These are phyloP conservation scores for Phaffia australis DNA, from an alignment of 768 basidiomycete genomes.

Conservation along the genomic window DNA sequence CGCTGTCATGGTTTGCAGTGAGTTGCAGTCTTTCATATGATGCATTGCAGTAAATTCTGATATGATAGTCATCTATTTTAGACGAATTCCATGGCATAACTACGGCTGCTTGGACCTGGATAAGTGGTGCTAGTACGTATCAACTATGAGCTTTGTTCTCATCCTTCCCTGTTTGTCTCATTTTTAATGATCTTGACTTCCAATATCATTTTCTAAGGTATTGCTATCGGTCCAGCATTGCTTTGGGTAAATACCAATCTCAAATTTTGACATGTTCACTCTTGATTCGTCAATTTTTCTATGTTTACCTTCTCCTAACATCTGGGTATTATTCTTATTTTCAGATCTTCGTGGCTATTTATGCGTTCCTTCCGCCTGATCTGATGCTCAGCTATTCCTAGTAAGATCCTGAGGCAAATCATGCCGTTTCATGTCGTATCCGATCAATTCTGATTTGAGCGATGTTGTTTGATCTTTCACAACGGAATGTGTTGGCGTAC, in stretches of 20 bases:
- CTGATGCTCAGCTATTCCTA: slow-evolving; percentile 61
- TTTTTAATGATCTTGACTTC: not conserved
- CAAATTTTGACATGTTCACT: no score
- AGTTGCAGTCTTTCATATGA: not conserved
- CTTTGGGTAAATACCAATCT: no score
- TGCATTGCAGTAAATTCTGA: no score
- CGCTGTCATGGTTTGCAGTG: slow-evolving; percentile 42
- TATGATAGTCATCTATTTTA: no score
- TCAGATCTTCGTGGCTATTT: slow-evolving; percentile 48
- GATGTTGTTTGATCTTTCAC: not conserved
- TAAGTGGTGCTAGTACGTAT: no score
- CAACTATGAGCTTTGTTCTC: slow-evolving; percentile 67
- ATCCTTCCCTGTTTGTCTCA: slow-evolving; percentile 23
- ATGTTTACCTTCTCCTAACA: no score
- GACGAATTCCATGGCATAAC: slow-evolving; percentile 1
- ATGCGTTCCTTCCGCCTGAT: slow-evolving; percentile 66
- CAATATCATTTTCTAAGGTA: no score
- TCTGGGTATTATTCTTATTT: not conserved
- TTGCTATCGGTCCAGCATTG: no score
- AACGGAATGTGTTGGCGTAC: not conserved
- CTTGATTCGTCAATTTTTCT: no score
- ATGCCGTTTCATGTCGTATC: no score
- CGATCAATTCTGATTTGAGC: no score
- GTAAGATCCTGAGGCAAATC: slow-evolving; percentile 25
- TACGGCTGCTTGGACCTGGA: slow-evolving; percentile 64